Conservation (phyloP, 768 basidiomycete species). For the Tubosaeta sp. region DNA sequence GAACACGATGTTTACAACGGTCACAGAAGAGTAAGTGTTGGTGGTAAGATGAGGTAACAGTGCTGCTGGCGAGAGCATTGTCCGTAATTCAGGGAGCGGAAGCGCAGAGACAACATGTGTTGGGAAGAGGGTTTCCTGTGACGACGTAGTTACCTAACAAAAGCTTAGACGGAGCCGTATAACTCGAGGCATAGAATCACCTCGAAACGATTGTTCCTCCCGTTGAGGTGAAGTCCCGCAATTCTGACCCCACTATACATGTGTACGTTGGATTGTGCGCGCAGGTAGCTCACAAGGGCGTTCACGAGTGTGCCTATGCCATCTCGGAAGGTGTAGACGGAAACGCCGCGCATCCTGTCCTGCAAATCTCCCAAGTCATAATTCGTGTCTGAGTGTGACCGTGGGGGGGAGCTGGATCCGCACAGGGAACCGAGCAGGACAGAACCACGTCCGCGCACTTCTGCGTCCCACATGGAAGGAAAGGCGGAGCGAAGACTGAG, state of each 20-base stretch:
- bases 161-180: slow-evolving; percentile 3
- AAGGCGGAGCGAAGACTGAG: slow-evolving; percentile 79
- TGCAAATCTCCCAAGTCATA: slow-evolving; percentile 50
- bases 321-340: slow-evolving; percentile 78
- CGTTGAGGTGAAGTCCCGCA: slow-evolving; percentile 29
- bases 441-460: slow-evolving; percentile 64
- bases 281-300: slow-evolving; percentile 48
- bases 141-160: slow-evolving; percentile 32
- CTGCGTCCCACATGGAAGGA: slow-evolving; percentile 66
- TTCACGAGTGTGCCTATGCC: slow-evolving; percentile 69
- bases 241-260: slow-evolving; percentile 45
- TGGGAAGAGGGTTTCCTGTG: slow-evolving; percentile 35
- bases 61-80: slow-evolving; percentile 37
- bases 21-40: slow-evolving; percentile 78
- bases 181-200: slow-evolving; percentile 29
- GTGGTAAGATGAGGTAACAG: slow-evolving; percentile 59
- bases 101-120: slow-evolving; percentile 78
- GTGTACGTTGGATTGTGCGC: slow-evolving; percentile 50
- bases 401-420: slow-evolving; percentile 11
- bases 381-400: slow-evolving; percentile 11
- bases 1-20: slow-evolving; percentile 89
- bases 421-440: slow-evolving; percentile 57
- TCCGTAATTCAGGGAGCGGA: slow-evolving; percentile 52
- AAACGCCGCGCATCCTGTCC: slow-evolving; percentile 49
- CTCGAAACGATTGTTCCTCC: slow-evolving; percentile 39